Evolutionary conservation across 768 basidiomycete genomes (phyloP).

Genomic region (Dentipellis sp.): DNA sequence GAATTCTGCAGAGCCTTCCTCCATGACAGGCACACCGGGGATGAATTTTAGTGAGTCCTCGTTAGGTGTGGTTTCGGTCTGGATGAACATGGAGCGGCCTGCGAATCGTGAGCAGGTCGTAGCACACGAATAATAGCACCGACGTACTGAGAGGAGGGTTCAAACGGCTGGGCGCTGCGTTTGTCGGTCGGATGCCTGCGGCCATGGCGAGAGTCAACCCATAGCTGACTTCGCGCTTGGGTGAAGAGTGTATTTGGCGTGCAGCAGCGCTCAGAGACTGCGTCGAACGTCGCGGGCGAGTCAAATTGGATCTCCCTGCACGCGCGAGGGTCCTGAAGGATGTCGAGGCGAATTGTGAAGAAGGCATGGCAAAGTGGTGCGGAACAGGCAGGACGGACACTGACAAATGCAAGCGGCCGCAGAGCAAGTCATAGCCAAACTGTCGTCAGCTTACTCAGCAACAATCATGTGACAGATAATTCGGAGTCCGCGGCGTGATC

Average conservation of each 20-base stretch:
- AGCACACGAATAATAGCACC: not conserved
- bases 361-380: not conserved
- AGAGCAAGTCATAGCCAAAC: no score
- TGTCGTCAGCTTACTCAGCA: no score
- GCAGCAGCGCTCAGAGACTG: not conserved
- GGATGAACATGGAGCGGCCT: conserved; percentile 95
- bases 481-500: no score
- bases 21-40: conserved; percentile 85
- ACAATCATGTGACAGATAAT: no score
- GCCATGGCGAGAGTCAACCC: conserved; percentile 5
- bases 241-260: conserved; percentile 2
- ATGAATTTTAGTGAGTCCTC: conserved; percentile 98
- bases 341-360: conserved; percentile 1
- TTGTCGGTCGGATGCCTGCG: conserved; percentile 6
- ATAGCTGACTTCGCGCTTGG: not conserved
- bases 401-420: not conserved
- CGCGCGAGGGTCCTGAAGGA: not conserved
- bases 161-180: not conserved
- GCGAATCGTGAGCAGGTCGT: not conserved
- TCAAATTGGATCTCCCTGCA: no score
- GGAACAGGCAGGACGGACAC: no score
- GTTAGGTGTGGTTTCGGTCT: conserved; percentile 96
- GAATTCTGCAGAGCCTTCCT: conserved; percentile 87
- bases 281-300: no score
- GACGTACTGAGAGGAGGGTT: conserved; percentile 28